Evolutionary conservation across 139 green algal species (phyloP).

Genomic region (Picochlorum sp.): DNA sequence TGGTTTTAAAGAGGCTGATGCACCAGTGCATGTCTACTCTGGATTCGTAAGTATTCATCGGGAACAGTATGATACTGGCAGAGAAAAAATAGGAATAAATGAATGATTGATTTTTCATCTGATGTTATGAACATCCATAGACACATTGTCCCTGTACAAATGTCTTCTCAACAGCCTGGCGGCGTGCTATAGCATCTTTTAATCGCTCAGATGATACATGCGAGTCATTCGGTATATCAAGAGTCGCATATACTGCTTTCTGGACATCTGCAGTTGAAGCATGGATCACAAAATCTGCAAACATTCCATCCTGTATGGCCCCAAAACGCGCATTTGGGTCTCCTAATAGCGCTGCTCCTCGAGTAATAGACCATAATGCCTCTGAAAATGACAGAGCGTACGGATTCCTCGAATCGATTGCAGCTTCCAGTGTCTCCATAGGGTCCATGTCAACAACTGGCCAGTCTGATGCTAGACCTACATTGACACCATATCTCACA

Average conservation of each 20-base stretch:
- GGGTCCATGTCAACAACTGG: constrained; percentile 52
- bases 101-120: background rate
- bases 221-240: background rate
- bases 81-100: no score
- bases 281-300: constrained; percentile 60
- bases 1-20: no score
- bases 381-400: background rate
- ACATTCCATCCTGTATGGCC: constrained; percentile 18
- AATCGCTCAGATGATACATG: background rate
- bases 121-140: constrained; percentile 1
- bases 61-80: no score
- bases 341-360: constrained; percentile 3
- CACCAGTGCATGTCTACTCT: no score
- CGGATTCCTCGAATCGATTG: background rate
- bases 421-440: constrained; percentile 8
- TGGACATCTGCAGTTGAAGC: constrained; percentile 24
- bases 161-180: constrained; percentile 8
- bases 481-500: background rate
- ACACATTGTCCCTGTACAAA: constrained; percentile 18
- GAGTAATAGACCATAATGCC: background rate
- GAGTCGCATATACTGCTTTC: background rate
- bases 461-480: constrained; percentile 51
- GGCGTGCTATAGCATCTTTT: background rate
- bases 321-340: constrained; percentile 7
- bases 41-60: no score